These are phyloP conservation scores for Senecio squalidus DNA, from an alignment of 140 eudicot genomes.

Conservation along the genomic window DNA sequence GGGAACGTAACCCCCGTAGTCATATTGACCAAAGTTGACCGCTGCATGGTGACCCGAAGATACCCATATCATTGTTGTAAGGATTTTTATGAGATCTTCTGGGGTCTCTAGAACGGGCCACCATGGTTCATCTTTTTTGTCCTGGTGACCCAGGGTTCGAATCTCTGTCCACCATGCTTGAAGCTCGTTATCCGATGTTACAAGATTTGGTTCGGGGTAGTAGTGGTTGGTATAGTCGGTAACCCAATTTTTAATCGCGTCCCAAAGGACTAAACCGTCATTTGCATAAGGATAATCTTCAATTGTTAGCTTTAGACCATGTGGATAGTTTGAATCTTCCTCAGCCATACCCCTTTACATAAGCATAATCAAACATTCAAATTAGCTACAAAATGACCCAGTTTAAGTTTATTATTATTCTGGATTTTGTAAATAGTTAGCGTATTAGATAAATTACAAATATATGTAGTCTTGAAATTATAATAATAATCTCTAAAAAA, in stretches of 20 bases:
- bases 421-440: no score
- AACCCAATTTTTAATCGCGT: conserved; percentile 55
- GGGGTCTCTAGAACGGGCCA: conserved; percentile 50
- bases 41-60: conserved; percentile 58
- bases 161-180: conserved; percentile 73
- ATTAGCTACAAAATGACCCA: background rate
- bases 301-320: conserved; percentile 49
- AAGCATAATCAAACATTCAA: background rate
- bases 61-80: conserved; percentile 58
- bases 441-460: no score
- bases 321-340: conserved; percentile 34
- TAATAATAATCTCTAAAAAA: no score
- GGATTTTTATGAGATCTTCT: conserved; percentile 31
- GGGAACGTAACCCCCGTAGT: conserved; percentile 47
- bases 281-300: conserved; percentile 74
- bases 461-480: no score
- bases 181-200: conserved; percentile 48
- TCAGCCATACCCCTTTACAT: conserved; percentile 58
- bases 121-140: conserved; percentile 63
- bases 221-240: conserved; percentile 38
- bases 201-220: conserved; percentile 29
- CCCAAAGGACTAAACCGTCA: conserved; percentile 70
- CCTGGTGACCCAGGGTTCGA: conserved; percentile 52
- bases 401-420: background rate
- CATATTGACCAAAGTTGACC: conserved; percentile 62